phyloP scores from a whole-genome alignment of 2,329 filamentous ascomycete genomes.

The Colletotrichum godetiae region DNA sequence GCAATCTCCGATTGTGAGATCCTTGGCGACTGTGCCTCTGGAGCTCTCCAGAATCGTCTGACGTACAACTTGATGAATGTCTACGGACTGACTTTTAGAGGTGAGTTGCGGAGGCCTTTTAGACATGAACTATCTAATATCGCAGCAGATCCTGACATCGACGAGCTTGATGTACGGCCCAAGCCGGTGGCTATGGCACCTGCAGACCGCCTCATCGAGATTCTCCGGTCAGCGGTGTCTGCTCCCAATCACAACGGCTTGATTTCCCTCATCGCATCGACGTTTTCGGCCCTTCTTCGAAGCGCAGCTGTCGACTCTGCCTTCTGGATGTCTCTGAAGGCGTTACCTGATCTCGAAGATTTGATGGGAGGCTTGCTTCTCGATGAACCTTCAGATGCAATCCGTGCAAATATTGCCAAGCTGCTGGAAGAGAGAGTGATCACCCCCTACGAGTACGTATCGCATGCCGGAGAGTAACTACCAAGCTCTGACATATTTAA shows the following conservation, averaged over 20 bases:
- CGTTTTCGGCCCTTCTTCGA: conserved; percentile 53
- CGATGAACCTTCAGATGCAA: conserved; percentile 45
- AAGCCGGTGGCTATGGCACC: conserved; percentile 39
- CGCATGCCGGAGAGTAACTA: conserved; percentile 28
- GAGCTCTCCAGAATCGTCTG: conserved; percentile 60
- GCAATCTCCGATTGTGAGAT: conserved; percentile 33
- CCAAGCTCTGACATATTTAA: conserved; percentile 30
- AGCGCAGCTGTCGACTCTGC: conserved; percentile 49
- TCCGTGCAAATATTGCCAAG: conserved; percentile 50
- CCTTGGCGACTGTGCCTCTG: conserved; percentile 41
- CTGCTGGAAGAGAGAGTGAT: conserved; percentile 46
- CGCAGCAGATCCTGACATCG: conserved; percentile 38
- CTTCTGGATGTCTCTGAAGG: conserved; percentile 53
- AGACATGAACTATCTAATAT: conserved; percentile 36
- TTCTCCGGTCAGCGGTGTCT: conserved; percentile 40
- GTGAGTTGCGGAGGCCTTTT: conserved; percentile 46
- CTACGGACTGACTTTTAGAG: conserved; percentile 65
- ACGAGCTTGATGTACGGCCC: not conserved
- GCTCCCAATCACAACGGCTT: conserved; percentile 18
- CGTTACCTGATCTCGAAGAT: conserved; percentile 40
- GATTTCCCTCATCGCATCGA: conserved; percentile 41
- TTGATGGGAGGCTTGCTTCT: conserved; percentile 51
- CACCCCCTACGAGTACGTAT: conserved; percentile 28
- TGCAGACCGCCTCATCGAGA: conserved; percentile 43
- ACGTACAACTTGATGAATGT: conserved; percentile 66